phyloP scores from a whole-genome alignment of 306 rosid species.

The Corylus avellana region DNA sequence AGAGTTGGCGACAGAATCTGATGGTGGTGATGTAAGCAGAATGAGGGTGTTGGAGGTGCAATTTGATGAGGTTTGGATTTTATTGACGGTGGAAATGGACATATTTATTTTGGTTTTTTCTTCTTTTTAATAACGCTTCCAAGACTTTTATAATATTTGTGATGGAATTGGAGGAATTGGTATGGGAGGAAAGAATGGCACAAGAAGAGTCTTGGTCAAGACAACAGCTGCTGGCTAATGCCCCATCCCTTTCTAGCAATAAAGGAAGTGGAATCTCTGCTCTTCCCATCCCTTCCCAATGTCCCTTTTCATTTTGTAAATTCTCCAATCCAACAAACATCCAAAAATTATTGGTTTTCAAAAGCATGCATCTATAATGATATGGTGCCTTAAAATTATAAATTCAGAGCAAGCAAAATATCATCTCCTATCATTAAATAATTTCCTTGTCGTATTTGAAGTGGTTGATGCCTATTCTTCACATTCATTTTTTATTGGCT shows the following conservation, averaged over 20 bases:
- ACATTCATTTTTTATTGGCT: no score
- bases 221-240: slow-evolving; percentile 59
- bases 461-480: no score
- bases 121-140: slow-evolving; percentile 11
- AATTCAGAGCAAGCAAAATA: no score
- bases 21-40: slow-evolving; percentile 61
- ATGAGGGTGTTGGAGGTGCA: slow-evolving; percentile 54
- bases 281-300: slow-evolving; percentile 72
- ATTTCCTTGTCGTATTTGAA: no score
- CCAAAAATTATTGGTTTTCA: slow-evolving; percentile 21
- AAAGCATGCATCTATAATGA: background rate
- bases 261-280: slow-evolving; percentile 81
- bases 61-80: slow-evolving; percentile 70
- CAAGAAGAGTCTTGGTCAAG: slow-evolving; percentile 62
- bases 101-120: slow-evolving; percentile 31
- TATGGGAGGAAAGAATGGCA: slow-evolving; percentile 58
- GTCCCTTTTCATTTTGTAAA: slow-evolving; percentile 46
- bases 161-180: slow-evolving; percentile 41
- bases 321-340: slow-evolving; percentile 8
- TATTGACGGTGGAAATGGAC: slow-evolving; percentile 42
- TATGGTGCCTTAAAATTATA: slow-evolving; percentile 17
- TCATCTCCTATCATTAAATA: no score
- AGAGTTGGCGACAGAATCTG: slow-evolving; percentile 63
- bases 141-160: background rate
- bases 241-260: slow-evolving; percentile 73